Percentiles rank a stretch among this genome's conserved stretches.
Evolutionary conservation across 192 early-diverging fungal genomes (phyloP).

Genomic region (Backusella macrospora): DNA sequence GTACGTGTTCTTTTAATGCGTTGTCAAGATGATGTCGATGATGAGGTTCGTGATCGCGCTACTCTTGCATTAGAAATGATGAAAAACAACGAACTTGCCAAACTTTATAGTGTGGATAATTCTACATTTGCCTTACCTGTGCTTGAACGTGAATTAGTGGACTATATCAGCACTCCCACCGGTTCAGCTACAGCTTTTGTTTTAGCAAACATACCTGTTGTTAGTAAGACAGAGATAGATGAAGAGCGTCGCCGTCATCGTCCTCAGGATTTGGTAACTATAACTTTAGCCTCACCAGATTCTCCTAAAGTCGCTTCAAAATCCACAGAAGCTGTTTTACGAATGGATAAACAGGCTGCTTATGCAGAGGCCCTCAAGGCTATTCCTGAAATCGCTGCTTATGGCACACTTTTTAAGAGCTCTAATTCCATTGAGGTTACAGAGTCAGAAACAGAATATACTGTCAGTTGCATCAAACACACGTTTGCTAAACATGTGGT

Average conservation of each 20-base stretch:
- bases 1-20: slow-evolving; percentile 83
- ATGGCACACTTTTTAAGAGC: slow-evolving; percentile 88
- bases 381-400: slow-evolving; percentile 81
- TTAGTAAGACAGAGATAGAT: slow-evolving; percentile 86
- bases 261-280: slow-evolving; percentile 32
- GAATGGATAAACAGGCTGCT: slow-evolving; percentile 66
- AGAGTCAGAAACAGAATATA: slow-evolving; percentile 96
- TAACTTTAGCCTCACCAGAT: slow-evolving; percentile 34
- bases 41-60: slow-evolving; percentile 97
- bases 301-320: slow-evolving; percentile 26
- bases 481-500: slow-evolving; percentile 89
- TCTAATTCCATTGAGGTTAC: slow-evolving; percentile 83
- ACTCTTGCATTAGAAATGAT: slow-evolving; percentile 85
- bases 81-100: slow-evolving; percentile 64
- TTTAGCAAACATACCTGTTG: slow-evolving; percentile 74
- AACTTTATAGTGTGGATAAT: slow-evolving; percentile 48
- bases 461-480: slow-evolving; percentile 90
- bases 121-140: slow-evolving; percentile 83
- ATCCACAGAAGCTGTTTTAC: background rate
- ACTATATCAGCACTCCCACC: slow-evolving; percentile 77
- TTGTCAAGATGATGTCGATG: slow-evolving; percentile 96
- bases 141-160: slow-evolving; percentile 84
- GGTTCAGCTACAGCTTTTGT: slow-evolving; percentile 73
- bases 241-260: slow-evolving; percentile 68
- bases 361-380: slow-evolving; percentile 79